These are phyloP conservation scores for Puccinia triticina DNA, from an alignment of 1,284 basidiomycete species.

Conservation along the genomic window DNA sequence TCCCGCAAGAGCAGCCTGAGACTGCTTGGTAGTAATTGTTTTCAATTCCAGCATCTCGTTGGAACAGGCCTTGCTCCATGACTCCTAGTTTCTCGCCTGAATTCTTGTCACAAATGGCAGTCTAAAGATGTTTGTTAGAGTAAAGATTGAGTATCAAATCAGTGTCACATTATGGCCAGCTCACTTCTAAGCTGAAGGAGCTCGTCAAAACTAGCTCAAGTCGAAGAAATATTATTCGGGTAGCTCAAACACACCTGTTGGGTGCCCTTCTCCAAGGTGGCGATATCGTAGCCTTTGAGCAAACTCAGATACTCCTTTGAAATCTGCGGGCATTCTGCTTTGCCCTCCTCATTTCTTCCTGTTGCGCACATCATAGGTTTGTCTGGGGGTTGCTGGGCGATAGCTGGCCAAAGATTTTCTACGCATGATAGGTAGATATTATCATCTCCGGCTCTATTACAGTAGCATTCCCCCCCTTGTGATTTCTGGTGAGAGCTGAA, in stretches of 20 bases:
- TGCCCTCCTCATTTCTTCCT: not conserved
- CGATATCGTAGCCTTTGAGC: not conserved
- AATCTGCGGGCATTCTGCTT: not conserved
- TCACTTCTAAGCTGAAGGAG: not conserved
- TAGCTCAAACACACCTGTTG: not conserved
- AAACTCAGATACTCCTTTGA: not conserved
- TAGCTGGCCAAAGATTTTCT: not conserved
- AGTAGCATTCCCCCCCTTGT: not conserved
- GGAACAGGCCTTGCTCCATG: not conserved
- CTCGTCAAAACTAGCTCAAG: not conserved
- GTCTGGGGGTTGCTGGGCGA: not conserved
- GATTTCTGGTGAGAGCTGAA: too few relatives aligned
- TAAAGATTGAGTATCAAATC: not conserved
- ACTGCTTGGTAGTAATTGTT: not conserved
- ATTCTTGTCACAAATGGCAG: not conserved
- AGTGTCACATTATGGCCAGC: not conserved
- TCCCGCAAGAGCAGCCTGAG: not conserved
- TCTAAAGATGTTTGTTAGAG: not conserved
- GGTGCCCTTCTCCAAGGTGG: not conserved
- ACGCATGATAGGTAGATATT: not conserved
- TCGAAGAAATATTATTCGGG: not conserved
- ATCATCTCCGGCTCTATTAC: not conserved
- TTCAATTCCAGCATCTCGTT: not conserved
- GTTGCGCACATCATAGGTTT: slow-evolving; percentile 1
- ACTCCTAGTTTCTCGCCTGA: not conserved